Percentiles rank a stretch among this genome's conserved stretches.
Conservation (phyloP, 2,329 filamentous ascomycete species). For the Sclerotiophoma versabilis region DNA sequence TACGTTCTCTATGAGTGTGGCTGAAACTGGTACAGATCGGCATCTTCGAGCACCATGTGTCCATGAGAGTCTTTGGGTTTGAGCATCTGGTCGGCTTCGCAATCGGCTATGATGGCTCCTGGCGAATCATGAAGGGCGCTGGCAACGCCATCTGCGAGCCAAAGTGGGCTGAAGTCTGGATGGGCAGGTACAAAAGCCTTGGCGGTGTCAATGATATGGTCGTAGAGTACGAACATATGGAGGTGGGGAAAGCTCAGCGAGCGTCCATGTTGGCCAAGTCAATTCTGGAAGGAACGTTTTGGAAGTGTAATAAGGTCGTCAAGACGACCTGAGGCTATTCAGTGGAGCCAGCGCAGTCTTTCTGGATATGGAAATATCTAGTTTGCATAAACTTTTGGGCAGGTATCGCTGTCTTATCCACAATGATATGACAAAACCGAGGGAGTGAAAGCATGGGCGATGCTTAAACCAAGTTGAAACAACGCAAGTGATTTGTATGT, state of each 20-base stretch:
- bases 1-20: neutral
- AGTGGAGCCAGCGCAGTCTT: neutral
- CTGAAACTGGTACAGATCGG: slow-evolving; percentile 12
- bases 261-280: slow-evolving; percentile 10
- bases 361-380: too few species aligned
- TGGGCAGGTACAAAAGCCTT: slow-evolving; percentile 23
- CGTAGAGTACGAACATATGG: slow-evolving; percentile 20
- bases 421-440: too few species aligned
- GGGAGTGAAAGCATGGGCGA: too few species aligned
- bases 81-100: slow-evolving; percentile 25
- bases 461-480: too few species aligned
- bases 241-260: neutral
- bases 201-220: slow-evolving; percentile 23
- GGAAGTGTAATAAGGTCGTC: slow-evolving; percentile 6
- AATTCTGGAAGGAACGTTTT: slow-evolving; percentile 16
- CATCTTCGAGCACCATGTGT: slow-evolving; percentile 20
- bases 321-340: neutral
- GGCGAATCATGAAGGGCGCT: slow-evolving; percentile 21
- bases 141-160: slow-evolving; percentile 20
- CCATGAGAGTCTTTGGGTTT: slow-evolving; percentile 20
- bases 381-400: too few species aligned
- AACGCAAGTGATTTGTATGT: too few species aligned
- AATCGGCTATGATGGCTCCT: slow-evolving; percentile 29
- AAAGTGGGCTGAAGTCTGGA: slow-evolving; percentile 28
- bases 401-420: too few species aligned